A percentile compares a stretch with the other conserved stretches of the same genome.
These are phyloP conservation scores for Lycium ferocissimum DNA, from an alignment of 257 asterid species.

Conservation along the genomic window DNA sequence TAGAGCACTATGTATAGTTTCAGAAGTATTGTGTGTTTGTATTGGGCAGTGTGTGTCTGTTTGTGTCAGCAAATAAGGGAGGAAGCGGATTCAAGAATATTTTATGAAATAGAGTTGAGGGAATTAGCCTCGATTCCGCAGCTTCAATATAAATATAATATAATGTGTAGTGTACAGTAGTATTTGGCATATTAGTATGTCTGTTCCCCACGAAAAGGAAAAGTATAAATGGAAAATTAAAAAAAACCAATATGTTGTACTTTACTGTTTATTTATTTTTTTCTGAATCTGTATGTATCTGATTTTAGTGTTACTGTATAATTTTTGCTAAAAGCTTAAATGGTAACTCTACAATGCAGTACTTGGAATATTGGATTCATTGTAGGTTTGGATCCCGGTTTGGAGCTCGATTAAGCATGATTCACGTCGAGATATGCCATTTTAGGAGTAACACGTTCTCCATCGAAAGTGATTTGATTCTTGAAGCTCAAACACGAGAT, in stretches of 20 bases:
- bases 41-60: conserved; percentile 25
- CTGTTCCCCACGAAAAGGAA: conserved; percentile 39
- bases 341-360: not conserved
- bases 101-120: conserved; percentile 50
- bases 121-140: conserved; percentile 56
- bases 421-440: rapidly evolving
- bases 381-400: not conserved
- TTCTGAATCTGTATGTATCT: not conserved
- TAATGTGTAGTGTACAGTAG: not conserved
- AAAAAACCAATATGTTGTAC: too few relatives aligned
- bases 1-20: not conserved
- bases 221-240: not conserved
- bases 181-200: conserved; percentile 49
- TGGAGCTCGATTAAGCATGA: not conserved
- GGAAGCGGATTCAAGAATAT: conserved; percentile 56
- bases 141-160: conserved; percentile 15
- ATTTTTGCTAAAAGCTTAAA: not conserved
- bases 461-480: too few relatives aligned
- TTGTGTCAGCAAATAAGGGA: conserved; percentile 31
- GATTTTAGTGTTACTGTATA: not conserved
- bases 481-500: too few relatives aligned
- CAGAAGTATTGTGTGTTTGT: conserved; percentile 13
- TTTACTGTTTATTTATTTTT: too few relatives aligned
- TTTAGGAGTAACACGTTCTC: not conserved
- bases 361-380: not conserved